Evolutionary conservation across 2,329 filamentous ascomycete species (phyloP), one percentile per base, ranked within the genome.

Genomic region (Aphanocladium album): DNA sequence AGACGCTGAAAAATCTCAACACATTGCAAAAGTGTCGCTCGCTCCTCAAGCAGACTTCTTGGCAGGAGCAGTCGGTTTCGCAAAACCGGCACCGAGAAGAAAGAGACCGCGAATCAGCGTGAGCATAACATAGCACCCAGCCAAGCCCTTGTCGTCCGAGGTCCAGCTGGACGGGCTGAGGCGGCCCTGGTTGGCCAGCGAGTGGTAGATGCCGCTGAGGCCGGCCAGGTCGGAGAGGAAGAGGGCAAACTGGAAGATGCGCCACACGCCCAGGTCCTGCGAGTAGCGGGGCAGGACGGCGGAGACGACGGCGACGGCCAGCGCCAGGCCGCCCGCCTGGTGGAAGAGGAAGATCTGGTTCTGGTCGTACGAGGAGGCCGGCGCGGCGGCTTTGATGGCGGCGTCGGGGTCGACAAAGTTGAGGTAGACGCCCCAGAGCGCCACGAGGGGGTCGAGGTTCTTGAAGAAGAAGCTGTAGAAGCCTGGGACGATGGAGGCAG

Each of bases 381-480:
- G 63, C 3, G 64, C 62, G 21, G 63, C 61, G 1, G 62, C 57
- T n/a, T 54, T 33, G 27, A 66, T 57, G 8, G 60, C 57, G n/a
- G 30, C 57, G 23, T 60, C 60, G 16, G 62, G 63, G 3, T 61
- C 62, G 57, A 62, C 59, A 47, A 58, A 63, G 50, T 64, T 65
- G 60, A 68, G 60, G 23, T 64, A 65, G 33, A 61, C 67, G 35
- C 66, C 67, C 52, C 61, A 67, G 21, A 67, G 49, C 11, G 66
- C 63, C 17, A 64, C 51, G 16, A 65, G 55, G 1, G 66, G 67
- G 46, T 68, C 66, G 45, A 64, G 41, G 25, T 67, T 65, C 8
- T 60, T 60, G 60, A 69, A 68, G 58, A 67, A 65, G 61, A 64
- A 60, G 46, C 53, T 53, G 62, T 69, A 67, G 30, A 62, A 35